phyloP scores from a whole-genome alignment of 2,329 filamentous ascomycete genomes.

The Tolypocladium nubicola region DNA sequence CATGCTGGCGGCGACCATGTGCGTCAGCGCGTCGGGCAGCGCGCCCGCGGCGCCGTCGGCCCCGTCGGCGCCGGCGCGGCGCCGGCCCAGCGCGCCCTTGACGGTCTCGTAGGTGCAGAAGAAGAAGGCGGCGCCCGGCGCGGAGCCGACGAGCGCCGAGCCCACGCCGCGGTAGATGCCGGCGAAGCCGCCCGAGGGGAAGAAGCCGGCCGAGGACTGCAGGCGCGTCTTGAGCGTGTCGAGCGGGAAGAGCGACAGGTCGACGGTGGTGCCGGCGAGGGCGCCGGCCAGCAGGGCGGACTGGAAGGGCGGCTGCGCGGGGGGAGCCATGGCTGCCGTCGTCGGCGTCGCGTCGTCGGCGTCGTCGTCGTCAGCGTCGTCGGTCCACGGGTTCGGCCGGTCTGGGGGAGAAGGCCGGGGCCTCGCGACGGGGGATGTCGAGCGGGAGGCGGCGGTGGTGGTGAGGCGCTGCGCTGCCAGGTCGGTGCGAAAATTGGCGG shows the following conservation, averaged over 20 bases:
- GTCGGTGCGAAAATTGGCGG: not conserved
- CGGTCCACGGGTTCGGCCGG: not conserved
- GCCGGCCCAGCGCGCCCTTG: slow-evolving; percentile 39
- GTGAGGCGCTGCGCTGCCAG: not conserved
- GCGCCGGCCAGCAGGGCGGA: slow-evolving; percentile 68
- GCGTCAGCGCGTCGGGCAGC: slow-evolving; percentile 33
- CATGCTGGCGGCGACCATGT: slow-evolving; percentile 48
- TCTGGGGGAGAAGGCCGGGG: not conserved
- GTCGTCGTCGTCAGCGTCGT: not conserved
- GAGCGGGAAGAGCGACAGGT: slow-evolving; percentile 93
- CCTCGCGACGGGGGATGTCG: not conserved
- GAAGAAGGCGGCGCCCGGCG: slow-evolving; percentile 91
- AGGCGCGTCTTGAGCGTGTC: slow-evolving; percentile 98
- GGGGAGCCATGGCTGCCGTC: not conserved
- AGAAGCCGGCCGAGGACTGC: slow-evolving; percentile 70
- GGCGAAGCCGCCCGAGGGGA: slow-evolving; percentile 74
- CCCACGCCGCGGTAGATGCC: slow-evolving; percentile 92
- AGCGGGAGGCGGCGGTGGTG: not conserved
- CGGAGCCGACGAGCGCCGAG: slow-evolving; percentile 79
- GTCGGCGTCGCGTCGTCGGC: not conserved
- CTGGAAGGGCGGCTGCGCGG: slow-evolving; percentile 35
- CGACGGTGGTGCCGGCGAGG: slow-evolving; percentile 88
- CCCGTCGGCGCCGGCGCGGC: not conserved
- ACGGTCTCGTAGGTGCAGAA: slow-evolving; percentile 86
- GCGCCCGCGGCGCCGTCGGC: slow-evolving; percentile 2